A percentile compares a stretch with the other conserved stretches of the same genome.
These are phyloP conservation scores for Nymphaea colorata DNA, from an alignment of 164 flowering plant genomes.

Conservation along the genomic window DNA sequence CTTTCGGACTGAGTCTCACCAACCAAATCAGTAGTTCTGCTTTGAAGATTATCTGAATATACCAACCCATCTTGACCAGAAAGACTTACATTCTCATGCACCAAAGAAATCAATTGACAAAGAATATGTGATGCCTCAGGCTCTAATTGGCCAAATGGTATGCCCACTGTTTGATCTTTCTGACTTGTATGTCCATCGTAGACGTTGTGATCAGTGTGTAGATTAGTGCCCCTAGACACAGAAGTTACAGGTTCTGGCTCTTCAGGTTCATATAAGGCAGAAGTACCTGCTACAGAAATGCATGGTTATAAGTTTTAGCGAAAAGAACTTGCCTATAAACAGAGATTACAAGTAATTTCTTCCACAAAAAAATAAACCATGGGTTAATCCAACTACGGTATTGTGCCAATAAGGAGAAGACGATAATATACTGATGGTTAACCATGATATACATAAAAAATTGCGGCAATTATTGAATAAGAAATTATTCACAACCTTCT, in stretches of 20 bases:
- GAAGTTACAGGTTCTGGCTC: background rate
- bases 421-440: background rate
- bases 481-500: slow-evolving; percentile 11
- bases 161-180: slow-evolving; percentile 6
- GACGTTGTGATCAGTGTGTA: slow-evolving; percentile 8
- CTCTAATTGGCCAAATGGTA: slow-evolving; percentile 24
- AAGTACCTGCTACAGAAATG: background rate
- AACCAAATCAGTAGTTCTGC: slow-evolving; percentile 16
- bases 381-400: too few relatives aligned
- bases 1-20: slow-evolving; percentile 11
- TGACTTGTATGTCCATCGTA: slow-evolving; percentile 10
- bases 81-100: slow-evolving; percentile 50
- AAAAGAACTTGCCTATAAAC: background rate
- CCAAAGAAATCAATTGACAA: slow-evolving; percentile 65
- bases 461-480: background rate
- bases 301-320: background rate
- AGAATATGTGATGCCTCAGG: slow-evolving; percentile 45
- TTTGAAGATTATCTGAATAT: slow-evolving; percentile 7
- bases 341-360: too few relatives aligned
- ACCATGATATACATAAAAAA: background rate
- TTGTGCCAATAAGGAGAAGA: background rate
- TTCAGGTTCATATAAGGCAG: background rate
- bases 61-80: slow-evolving; percentile 17
- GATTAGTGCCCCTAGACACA: slow-evolving; percentile 12
- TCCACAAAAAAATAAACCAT: background rate